Evolutionary conservation across 768 basidiomycete species (phyloP).

Genomic region (Leccinum broughii): DNA sequence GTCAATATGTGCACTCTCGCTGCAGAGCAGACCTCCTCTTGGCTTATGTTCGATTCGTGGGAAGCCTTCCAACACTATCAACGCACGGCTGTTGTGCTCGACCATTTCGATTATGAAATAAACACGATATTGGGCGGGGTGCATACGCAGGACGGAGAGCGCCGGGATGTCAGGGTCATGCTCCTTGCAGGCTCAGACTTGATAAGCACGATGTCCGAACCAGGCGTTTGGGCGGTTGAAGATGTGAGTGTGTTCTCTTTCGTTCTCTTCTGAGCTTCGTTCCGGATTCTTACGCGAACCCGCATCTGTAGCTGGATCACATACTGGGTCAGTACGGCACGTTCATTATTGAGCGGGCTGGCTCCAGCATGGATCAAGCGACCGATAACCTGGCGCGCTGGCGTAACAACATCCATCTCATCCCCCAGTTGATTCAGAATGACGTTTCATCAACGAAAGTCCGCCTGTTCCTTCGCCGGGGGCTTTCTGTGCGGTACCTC

Average conservation of each 20-base stretch:
- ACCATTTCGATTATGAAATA: constrained; percentile 95
- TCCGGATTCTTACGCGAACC: constrained; percentile 14
- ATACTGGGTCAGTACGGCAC: constrained; percentile 94
- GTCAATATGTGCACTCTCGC: constrained; percentile 89
- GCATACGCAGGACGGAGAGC: constrained; percentile 69
- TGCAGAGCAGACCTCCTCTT: constrained; percentile 84
- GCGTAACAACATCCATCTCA: constrained; percentile 86
- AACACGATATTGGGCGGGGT: constrained; percentile 85
- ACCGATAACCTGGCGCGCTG: constrained; percentile 71
- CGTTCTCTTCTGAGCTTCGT: constrained; percentile 7
- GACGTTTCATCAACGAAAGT: constrained; percentile 97
- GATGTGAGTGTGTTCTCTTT: constrained; percentile 64
- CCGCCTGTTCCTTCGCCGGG: constrained; percentile 74
- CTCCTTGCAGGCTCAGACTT: constrained; percentile 97
- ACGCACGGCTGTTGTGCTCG: constrained; percentile 94
- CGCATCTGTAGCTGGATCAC: constrained; percentile 75
- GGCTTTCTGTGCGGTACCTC: constrained; percentile 85
- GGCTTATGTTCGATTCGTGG: constrained; percentile 99
- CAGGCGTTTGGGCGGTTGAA: constrained; percentile 93
- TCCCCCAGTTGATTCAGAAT: constrained; percentile 94
- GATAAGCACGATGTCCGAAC: constrained; percentile 97
- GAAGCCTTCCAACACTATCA: constrained; percentile 95
- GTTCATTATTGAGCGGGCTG: constrained; percentile 93
- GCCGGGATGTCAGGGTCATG: constrained; percentile 80
- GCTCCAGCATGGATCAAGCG: constrained; percentile 86